Evolutionary conservation across 192 early-diverging fungal genomes (phyloP), one percentile per base, ranked within the genome.

Genomic region (Coemansia sp.): DNA sequence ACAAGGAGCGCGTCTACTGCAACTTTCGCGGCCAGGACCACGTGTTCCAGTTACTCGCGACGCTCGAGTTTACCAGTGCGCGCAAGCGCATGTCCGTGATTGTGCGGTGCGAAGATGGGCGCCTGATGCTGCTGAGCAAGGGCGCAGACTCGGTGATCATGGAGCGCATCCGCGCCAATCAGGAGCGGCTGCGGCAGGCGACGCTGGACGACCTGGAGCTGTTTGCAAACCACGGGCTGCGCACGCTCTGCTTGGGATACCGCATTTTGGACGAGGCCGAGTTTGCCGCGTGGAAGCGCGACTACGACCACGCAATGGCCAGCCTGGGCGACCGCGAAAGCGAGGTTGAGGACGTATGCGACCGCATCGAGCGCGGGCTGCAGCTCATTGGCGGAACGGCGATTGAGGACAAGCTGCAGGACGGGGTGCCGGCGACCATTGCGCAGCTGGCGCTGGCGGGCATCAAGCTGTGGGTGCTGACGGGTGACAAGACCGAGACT

Each of bases 21-120:
- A 86, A 88, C 58, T 86, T 93, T 9, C 80, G 88, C 58, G 92
- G 92, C 14, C 86, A 88, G 64, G 83, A 68, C 35, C 83, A 88
- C 27, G 35, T 72, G 6, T 92, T 83, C 78, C 72, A 77, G 40
- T 67, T 90, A 30, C 66, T 92, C 43, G 84, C 89, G 38, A 84
- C 89, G 28, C 81, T 93, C 6, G 90, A 96, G 71, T 98, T 98
- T 64, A 97, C 92, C 73, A 93, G 90, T 21, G 89, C 88, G n/a
- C 86, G 96, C 54, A 98, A 98, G 71, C 82, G 96, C 46, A 98
- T 98, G 96, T 91, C 89, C 27, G 91, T 97, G 11, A 89, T 98
- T 59, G 77, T 96, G 53, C 77, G 87, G 38, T 83, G 84, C 24
- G 85, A 88, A 1, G 88, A 92, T 25, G 87, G 85, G 33, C 75